Percentiles rank a stretch among this genome's conserved stretches.
Evolutionary conservation across 2,329 filamentous ascomycete genomes (phyloP).

Genomic region (Aspergillus tubingensis): DNA sequence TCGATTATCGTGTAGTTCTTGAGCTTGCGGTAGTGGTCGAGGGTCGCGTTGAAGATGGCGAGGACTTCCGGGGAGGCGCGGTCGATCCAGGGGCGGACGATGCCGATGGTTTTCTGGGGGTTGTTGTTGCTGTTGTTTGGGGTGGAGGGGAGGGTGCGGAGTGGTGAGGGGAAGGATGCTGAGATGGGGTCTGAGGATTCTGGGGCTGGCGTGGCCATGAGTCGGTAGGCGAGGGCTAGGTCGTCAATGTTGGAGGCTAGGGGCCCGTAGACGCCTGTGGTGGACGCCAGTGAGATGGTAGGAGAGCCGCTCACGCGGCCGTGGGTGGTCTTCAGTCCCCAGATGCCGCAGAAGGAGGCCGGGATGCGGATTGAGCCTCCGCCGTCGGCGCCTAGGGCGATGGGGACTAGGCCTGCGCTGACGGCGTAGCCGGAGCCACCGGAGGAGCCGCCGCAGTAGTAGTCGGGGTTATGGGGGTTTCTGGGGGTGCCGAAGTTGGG

Average conservation of each 20-base stretch:
- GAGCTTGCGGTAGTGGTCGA: constrained; percentile 54
- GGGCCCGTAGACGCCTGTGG: constrained; percentile 70
- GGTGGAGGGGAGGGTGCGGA: constrained; percentile 46
- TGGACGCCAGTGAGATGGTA: constrained; percentile 59
- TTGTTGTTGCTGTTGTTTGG: constrained; percentile 28
- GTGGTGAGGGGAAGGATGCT: constrained; percentile 60
- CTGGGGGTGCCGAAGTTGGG: constrained; percentile 70
- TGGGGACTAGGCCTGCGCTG: constrained; percentile 70
- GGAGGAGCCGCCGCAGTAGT: constrained; percentile 80
- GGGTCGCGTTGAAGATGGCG: constrained; percentile 60
- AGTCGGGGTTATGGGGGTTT: constrained; percentile 74
- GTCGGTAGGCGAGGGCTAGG: constrained; percentile 76
- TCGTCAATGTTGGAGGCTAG: constrained; percentile 75
- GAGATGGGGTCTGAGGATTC: constrained; percentile 56
- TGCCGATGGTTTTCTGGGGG: constrained; percentile 59
- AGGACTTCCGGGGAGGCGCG: constrained; percentile 66
- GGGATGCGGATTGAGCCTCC: constrained; percentile 77
- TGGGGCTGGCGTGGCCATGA: constrained; percentile 74
- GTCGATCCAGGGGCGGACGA: constrained; percentile 69
- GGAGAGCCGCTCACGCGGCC: constrained; percentile 65
- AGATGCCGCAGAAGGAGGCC: constrained; percentile 73
- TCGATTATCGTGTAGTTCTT: constrained; percentile 48
- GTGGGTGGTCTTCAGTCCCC: constrained; percentile 78
- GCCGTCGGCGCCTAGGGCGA: constrained; percentile 71
- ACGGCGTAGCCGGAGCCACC: constrained; percentile 74